Percentiles rank a stretch among this genome's conserved stretches.
These are phyloP conservation scores for Theileria luwenshuni DNA, from an alignment of 169 alveolate genomes.

Conservation along the genomic window DNA sequence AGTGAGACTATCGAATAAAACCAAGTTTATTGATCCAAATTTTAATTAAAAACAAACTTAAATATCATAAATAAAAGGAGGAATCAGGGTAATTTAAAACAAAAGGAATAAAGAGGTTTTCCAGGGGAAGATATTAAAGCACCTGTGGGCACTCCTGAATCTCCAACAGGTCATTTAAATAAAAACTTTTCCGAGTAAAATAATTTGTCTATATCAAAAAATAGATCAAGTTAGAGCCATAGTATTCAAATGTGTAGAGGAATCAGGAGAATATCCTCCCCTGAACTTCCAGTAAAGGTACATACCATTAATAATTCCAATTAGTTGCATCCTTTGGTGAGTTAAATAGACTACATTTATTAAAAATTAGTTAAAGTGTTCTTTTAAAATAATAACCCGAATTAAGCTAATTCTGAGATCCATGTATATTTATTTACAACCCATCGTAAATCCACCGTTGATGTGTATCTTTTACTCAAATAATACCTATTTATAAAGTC, in stretches of 20 bases:
- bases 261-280: too few relatives aligned
- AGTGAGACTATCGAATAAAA: background rate
- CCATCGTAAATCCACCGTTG: too few relatives aligned
- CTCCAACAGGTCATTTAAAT: background rate
- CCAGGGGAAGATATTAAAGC: background rate
- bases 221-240: background rate
- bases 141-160: conserved; percentile 17
- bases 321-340: too few relatives aligned
- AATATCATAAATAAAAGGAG: conserved; percentile 1
- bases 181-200: background rate
- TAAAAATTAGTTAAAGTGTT: too few relatives aligned
- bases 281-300: too few relatives aligned
- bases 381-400: too few relatives aligned
- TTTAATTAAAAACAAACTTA: background rate
- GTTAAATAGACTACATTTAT: too few relatives aligned
- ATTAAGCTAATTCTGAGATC: too few relatives aligned
- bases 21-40: too few relatives aligned
- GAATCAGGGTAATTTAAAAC: background rate
- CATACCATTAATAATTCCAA: too few relatives aligned
- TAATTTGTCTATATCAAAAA: conserved; percentile 1
- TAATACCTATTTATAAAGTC: background rate
- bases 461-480: too few relatives aligned
- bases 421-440: too few relatives aligned
- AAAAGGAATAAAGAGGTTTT: background rate
- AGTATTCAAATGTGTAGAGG: conserved; percentile 4